These are phyloP conservation scores for Pseudisothecium myosuroides DNA, from an alignment of 225 moss, liverwort and hornwort genomes.

Conservation along the genomic window DNA sequence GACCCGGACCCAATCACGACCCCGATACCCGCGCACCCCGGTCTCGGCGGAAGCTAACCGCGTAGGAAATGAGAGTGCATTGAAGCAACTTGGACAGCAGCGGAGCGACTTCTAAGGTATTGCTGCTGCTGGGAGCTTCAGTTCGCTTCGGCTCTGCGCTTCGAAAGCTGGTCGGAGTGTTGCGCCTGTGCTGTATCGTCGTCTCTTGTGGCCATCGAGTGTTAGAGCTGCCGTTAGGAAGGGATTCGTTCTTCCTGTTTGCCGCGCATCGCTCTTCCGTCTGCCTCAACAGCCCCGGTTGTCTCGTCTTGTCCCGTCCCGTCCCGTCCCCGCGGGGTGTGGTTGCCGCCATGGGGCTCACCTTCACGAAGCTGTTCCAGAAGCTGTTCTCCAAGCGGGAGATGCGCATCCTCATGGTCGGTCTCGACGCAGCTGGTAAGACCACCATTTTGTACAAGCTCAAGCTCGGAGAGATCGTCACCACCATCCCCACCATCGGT, in stretches of 20 bases:
- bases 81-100: background rate
- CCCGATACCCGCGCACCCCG: background rate
- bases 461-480: constrained; percentile 91
- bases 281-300: too few species aligned
- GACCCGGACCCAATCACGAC: background rate
- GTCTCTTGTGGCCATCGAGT: background rate
- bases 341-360: constrained; percentile 74
- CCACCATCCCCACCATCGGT: constrained; percentile 82
- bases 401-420: constrained; percentile 95
- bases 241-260: background rate
- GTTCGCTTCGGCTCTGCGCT: background rate
- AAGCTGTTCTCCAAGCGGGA: constrained; percentile 88
- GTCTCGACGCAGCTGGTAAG: constrained; percentile 98
- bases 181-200: background rate
- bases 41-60: background rate
- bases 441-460: constrained; percentile 90
- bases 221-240: background rate
- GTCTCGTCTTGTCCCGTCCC: background rate
- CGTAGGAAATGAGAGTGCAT: background rate
- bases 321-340: background rate
- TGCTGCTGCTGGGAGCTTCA: background rate
- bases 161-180: background rate
- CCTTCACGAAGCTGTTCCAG: constrained; percentile 90
- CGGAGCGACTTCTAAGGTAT: background rate
- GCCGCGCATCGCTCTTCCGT: background rate